Base-by-base conservation (phyloP, 148 eudicot genomes). In the Silene uniflora region DNA sequence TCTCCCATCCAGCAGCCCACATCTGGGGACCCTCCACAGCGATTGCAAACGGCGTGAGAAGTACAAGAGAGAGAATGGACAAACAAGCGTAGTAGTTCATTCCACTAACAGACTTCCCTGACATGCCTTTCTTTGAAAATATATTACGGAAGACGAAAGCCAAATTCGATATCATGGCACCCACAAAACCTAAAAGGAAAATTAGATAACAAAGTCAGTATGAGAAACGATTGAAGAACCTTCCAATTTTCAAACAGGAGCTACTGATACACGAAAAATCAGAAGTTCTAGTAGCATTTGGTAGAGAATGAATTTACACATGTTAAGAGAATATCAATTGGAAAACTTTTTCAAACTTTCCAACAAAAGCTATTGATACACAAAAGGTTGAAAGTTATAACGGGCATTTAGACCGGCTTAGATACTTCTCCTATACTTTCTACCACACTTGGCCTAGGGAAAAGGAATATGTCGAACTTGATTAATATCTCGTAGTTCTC, bases 71-170 rank as follows among this genome's bases (percentile, higher is more conserved):
- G 64, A 91, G 49, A 56, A 91, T 84, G 16, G 97, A 91, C 23
- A 91, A 74, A 76, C 97, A 89, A 35, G 97, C 97, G 42, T 91
- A 91, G 85, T 89, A 89, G 84, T 89, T 91, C 97, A 89, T 91
- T 22, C 97, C 97, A 54, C 93, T 88, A 55, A 89, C 93, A 11
- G 92, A 88, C 75, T 88, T 89, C 82, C 93, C 93, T 83, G 88
- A 88, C 97, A 91, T 91, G 76, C 97, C 93, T 83, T 77, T 88
- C 89, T 91, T 91, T 10, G 97, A 91, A 76, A 91, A 89, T 83
- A 91, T 91, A 54, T 91, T 91, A 63, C 93, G 85, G 73, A 91
- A 88, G 56, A 91, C 93, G 84, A 91, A 89, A 4, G 97, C 93
- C 82, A 91, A 73, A 61, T 91, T 91, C 19, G 93, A 91, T 76